phyloP scores from a whole-genome alignment of 768 basidiomycete genomes.

The Cystofilobasidium ferigula region DNA sequence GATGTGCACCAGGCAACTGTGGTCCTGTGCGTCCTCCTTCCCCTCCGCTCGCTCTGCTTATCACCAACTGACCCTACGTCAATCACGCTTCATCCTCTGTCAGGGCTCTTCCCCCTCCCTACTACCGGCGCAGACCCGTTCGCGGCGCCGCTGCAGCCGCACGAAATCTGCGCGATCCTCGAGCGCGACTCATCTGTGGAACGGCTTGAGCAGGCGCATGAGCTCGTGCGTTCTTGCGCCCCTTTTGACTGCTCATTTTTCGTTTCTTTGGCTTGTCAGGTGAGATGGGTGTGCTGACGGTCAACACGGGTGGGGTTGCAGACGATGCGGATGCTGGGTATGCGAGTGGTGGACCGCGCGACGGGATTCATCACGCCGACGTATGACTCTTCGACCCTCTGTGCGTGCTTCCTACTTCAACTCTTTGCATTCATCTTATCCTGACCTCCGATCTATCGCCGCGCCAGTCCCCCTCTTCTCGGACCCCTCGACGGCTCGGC shows the following conservation, averaged over 20 bases:
- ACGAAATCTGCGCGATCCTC: background rate
- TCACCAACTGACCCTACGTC: background rate
- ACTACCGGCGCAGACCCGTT: background rate
- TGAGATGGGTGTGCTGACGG: no score
- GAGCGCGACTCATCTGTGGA: background rate
- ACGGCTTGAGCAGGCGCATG: background rate
- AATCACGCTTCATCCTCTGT: background rate
- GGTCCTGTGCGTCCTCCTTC: background rate
- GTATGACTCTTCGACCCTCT: background rate
- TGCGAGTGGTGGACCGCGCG: background rate
- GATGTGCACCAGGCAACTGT: background rate
- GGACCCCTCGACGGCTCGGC: background rate
- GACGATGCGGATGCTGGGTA: background rate
- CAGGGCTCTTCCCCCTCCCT: conserved; percentile 1
- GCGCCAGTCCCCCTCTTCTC: background rate
- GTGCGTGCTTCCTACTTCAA: background rate
- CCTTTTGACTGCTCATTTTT: background rate
- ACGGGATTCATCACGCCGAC: background rate
- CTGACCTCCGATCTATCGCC: background rate
- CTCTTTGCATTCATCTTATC: background rate
- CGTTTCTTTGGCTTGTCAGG: no score
- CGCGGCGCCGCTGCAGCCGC: background rate
- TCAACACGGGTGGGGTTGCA: background rate
- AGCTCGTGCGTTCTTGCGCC: background rate
- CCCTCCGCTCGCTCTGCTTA: background rate